Evolutionary conservation across 1,284 basidiomycete species (phyloP).

Genomic region (Baeospora myosura): DNA sequence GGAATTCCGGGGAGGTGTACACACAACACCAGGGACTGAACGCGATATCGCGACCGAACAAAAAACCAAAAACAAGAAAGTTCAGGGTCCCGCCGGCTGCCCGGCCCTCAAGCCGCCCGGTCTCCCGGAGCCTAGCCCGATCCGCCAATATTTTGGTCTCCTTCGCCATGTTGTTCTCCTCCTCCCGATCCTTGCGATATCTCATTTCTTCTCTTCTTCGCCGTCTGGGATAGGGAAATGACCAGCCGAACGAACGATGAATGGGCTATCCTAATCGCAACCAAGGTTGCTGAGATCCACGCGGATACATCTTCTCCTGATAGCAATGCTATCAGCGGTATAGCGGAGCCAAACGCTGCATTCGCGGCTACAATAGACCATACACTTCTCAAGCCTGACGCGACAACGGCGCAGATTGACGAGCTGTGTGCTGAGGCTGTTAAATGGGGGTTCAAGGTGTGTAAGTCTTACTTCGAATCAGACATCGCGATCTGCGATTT

Average conservation of each 20-base stretch:
- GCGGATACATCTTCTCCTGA: conserved; percentile 4
- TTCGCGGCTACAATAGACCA: conserved; percentile 36
- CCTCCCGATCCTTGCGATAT: too few species aligned
- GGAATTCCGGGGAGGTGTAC: too few species aligned
- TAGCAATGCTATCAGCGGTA: conserved; percentile 16
- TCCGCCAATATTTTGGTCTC: too few species aligned
- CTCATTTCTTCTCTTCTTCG: too few species aligned
- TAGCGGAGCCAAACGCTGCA: conserved; percentile 18
- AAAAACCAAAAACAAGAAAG: too few species aligned
- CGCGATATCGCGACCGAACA: too few species aligned
- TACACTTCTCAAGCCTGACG: conserved; percentile 40
- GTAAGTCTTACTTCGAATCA: background rate
- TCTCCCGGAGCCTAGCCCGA: too few species aligned
- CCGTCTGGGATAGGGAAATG: too few species aligned
- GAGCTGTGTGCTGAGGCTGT: conserved; percentile 38
- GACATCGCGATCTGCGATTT: background rate
- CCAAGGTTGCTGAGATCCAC: conserved; percentile 23
- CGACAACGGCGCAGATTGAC: conserved; percentile 35
- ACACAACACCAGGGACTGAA: too few species aligned
- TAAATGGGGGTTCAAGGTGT: conserved; percentile 39
- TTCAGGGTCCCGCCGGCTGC: too few species aligned
- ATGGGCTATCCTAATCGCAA: conserved; percentile 25
- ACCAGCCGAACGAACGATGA: conserved; percentile 23
- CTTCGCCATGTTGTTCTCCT: too few species aligned
- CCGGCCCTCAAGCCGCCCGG: too few species aligned